Base-by-base conservation (phyloP, 345 rosid species). In the Clausena lansium region DNA sequence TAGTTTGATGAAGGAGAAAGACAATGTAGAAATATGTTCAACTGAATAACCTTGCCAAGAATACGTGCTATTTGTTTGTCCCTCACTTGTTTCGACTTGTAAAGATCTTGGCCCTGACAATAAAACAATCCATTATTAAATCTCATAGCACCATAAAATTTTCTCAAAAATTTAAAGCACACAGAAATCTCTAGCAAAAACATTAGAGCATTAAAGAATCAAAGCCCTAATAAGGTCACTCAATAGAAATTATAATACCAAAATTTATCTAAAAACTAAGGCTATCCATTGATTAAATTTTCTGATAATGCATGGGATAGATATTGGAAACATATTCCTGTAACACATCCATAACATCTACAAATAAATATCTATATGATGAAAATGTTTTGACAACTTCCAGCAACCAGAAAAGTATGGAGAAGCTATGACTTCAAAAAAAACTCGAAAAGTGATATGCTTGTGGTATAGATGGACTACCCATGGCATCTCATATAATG, bases 11-110 rank as follows among this genome's bases (percentile, higher is more conserved):
- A 65, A 75, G 36, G 72, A 50, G 19, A 63, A 55, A 41, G 58
- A 28, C 8, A 41, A 73, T 54, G 67, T 27, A 65, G 38, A 77
- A 65, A 62, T 19, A 36, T 73, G 50, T 78, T 36, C 69, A 55
- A 66, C 62, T 10, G 72, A 61, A 77, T 52, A 87, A 95, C 98
- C 98, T 95, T 93, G 69, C 98, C 99, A 75, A 95, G 85, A 81
- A 93, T 85, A 57, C 98, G 97, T 36, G 96, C 91, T 83, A 95
- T 92, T 83, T 95, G 99, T 81, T 95, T 93, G 81, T 95, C 99
- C 78, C 97, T 89, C 77, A 92, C 89, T 89, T 92, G 97, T 69
- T 92, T 93, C 13, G 94, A 93, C 59, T 85, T 67, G 87, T 93
- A 95, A 70, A 95, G 75, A 84, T 93, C 92, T 80, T 92, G 97